A percentile compares a stretch with the other conserved stretches of the same genome.
These are phyloP conservation scores for Chenopodium berlandieri DNA, from an alignment of 148 eudicot genomes.

Conservation along the genomic window DNA sequence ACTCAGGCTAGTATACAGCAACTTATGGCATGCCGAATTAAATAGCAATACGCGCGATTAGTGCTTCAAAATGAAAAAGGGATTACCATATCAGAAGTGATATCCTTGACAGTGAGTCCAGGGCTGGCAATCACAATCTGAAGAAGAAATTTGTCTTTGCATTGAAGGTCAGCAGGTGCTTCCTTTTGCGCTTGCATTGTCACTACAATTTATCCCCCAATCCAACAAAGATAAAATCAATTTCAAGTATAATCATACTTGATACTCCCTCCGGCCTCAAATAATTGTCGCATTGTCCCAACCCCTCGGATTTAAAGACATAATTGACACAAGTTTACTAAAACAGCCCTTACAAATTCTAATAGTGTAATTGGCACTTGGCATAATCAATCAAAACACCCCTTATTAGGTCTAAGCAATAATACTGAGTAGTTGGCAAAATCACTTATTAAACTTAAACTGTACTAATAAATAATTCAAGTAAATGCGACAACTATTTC, in stretches of 20 bases:
- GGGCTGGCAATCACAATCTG: slow-evolving; percentile 60
- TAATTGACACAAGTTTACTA: no score
- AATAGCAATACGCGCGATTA: no score
- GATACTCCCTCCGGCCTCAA: background rate
- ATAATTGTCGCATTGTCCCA: no score
- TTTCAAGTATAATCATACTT: background rate
- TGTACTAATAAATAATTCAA: no score
- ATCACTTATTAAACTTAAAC: no score
- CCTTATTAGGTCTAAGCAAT: no score
- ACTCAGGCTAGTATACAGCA: background rate
- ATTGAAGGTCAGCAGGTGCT: slow-evolving; percentile 74
- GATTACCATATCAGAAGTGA: slow-evolving; percentile 75
- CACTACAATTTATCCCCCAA: slow-evolving; percentile 36
- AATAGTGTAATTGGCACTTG: no score
- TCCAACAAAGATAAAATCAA: background rate
- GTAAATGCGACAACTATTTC: no score
- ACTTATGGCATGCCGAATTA: background rate
- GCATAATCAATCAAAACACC: no score
- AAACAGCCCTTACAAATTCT: no score
- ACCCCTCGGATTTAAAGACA: no score
- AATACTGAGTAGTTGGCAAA: no score
- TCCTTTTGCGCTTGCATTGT: slow-evolving; percentile 93
- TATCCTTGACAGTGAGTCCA: slow-evolving; percentile 59
- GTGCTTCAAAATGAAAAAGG: background rate
- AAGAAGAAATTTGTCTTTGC: slow-evolving; percentile 85